Base-by-base conservation (phyloP, 1,139 yeast species). In the Yamadazyma triangularis region DNA sequence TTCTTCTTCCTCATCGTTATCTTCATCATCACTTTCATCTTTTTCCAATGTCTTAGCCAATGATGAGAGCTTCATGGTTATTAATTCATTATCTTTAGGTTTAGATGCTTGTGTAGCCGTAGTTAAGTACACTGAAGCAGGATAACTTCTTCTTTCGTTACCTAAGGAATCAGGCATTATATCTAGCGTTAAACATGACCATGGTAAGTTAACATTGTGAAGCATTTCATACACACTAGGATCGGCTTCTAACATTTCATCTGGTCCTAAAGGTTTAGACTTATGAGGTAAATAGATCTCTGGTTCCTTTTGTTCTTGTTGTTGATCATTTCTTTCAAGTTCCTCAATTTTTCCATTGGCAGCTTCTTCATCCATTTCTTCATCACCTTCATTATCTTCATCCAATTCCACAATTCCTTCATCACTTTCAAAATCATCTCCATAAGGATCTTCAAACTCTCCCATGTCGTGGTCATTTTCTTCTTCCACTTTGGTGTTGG, bases 171-270 rank as follows among this genome's bases (percentile, higher is more conserved):
- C 99, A 9, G 95, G 95, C 34, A 93, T 62, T 24, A 91, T 64
- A 52, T 91, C 98, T 40, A 93, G 70, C 2, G 96, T 86, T 51
- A 91, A 66, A 60, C 96, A 88, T 13, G 99, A 97, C 97, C 98
- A 91, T 48, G 95, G 95, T 56, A 91, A 67, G 54, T 85, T 86
- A 40, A 91, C 86, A 50, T 86, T 86, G 60, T 91, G 99, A 37
- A 91, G 68, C 97, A 91, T 89, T 50, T 91, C 95, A 55, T 93
- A 91, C 4, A 91, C 96, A 11, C 91, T 70, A 33, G 95, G 95
- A 60, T 91, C 98, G 2, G 98, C 96, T 60, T 91, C 97, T 53
- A 91, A 70, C 8, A 84, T 94, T 63, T 91, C 98, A 61, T 88
- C 95, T 2, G 95, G 95, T 1, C 96, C 97, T 42, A 91, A 68